phyloP scores from a whole-genome alignment of 2,329 filamentous ascomycete species.

The Cucurbitaria berberidis region DNA sequence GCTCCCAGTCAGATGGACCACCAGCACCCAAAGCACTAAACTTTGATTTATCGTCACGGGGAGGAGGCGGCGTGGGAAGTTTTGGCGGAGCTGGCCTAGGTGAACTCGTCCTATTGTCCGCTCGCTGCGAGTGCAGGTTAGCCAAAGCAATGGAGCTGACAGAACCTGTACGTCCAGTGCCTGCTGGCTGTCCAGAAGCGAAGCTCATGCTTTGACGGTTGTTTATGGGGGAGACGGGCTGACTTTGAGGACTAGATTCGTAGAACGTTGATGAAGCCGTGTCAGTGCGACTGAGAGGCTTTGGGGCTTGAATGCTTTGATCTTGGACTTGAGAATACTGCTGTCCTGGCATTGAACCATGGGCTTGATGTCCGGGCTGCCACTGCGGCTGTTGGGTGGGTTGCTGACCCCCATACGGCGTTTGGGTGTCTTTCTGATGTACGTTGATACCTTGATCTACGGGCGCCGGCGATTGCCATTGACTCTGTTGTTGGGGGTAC shows the following conservation, averaged over 20 bases:
- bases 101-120: constrained; percentile 31
- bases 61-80: constrained; percentile 31
- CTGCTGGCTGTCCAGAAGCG: constrained; percentile 17
- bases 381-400: constrained; percentile 23
- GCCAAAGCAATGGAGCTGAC: constrained; percentile 43
- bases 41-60: constrained; percentile 34
- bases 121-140: constrained; percentile 34
- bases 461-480: constrained; percentile 29
- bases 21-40: constrained; percentile 44
- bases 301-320: constrained; percentile 36
- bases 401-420: constrained; percentile 7
- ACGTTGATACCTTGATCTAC: constrained; percentile 16
- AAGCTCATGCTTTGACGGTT: constrained; percentile 37
- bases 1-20: constrained; percentile 49
- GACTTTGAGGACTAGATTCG: constrained; percentile 36
- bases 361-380: constrained; percentile 32
- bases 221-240: constrained; percentile 43
- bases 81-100: constrained; percentile 29
- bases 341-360: constrained; percentile 22
- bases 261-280: constrained; percentile 33
- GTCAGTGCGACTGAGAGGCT: constrained; percentile 31
- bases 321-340: constrained; percentile 23
- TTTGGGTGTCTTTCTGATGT: constrained; percentile 17
- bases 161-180: constrained; percentile 35
- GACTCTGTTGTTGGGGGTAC: constrained; percentile 21